These are phyloP conservation scores for Phytopythium oedochilum DNA, from an alignment of 352 stramenopile species.

Conservation along the genomic window DNA sequence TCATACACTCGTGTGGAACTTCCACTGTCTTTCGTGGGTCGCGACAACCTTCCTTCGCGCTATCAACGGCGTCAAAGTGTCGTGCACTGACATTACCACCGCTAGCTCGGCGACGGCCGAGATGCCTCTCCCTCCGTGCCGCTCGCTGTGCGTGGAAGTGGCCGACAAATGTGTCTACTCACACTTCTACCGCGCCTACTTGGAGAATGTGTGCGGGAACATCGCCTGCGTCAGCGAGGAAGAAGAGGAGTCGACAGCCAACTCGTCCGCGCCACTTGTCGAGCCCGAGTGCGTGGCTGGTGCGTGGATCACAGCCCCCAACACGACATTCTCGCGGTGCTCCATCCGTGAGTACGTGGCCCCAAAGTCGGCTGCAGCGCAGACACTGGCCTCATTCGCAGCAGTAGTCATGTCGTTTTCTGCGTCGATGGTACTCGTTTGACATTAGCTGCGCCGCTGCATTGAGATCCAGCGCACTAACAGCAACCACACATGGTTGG, in stretches of 20 bases:
- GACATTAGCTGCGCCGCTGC: too few species aligned
- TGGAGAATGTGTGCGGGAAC: constrained; percentile 64
- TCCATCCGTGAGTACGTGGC: constrained; percentile 50
- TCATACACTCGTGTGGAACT: constrained; percentile 65
- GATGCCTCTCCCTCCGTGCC: constrained; percentile 48
- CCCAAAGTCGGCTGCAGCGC: constrained; percentile 4
- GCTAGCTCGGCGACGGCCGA: constrained; percentile 3
- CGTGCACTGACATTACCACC: constrained; percentile 18
- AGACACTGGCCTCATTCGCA: neutral
- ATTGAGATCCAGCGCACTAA: too few species aligned
- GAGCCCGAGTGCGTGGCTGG: constrained; percentile 41
- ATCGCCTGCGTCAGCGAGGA: constrained; percentile 53
- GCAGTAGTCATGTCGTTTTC: neutral
- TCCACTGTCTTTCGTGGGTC: constrained; percentile 70
- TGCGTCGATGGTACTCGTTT: neutral
- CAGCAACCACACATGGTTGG: too few species aligned
- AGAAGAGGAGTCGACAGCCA: constrained; percentile 24
- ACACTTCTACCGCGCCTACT: constrained; percentile 57
- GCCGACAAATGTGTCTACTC: constrained; percentile 75
- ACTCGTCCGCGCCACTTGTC: constrained; percentile 22
- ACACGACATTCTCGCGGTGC: constrained; percentile 50
- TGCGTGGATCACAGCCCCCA: constrained; percentile 38
- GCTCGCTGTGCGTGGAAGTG: constrained; percentile 70
- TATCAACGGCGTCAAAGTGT: constrained; percentile 26
- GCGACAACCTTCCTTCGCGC: constrained; percentile 37